phyloP scores from a whole-genome alignment of 1,139 yeast genomes.

The Yamadazyma trypodendri region DNA sequence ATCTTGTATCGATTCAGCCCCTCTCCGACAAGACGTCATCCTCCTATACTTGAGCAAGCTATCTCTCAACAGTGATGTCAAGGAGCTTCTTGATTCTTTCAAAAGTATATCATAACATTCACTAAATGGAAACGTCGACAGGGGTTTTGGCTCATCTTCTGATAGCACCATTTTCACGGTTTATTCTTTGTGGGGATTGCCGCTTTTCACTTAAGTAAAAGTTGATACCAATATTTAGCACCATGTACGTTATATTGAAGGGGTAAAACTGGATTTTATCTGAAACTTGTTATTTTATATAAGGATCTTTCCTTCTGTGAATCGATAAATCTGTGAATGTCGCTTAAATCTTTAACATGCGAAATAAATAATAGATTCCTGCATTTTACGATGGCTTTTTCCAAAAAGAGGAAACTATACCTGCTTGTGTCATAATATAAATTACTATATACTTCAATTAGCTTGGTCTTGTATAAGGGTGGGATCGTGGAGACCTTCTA shows the following conservation, averaged over 20 bases:
- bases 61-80: constrained; percentile 3
- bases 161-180: not conserved
- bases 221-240: not conserved
- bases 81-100: constrained; percentile 6
- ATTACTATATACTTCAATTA: too few relatives aligned
- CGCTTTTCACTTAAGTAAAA: not conserved
- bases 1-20: too few relatives aligned
- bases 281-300: not conserved
- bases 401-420: not conserved
- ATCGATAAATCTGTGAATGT: not conserved
- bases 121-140: constrained; percentile 10
- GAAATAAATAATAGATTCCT: not conserved
- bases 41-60: constrained; percentile 1
- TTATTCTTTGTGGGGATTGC: not conserved
- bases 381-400: not conserved
- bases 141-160: constrained; percentile 3
- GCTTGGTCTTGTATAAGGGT: constrained; percentile 26
- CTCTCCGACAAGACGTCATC: too few relatives aligned
- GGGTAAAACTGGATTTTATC: not conserved
- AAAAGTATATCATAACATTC: constrained; percentile 7
- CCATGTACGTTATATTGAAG: not conserved
- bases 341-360: not conserved
- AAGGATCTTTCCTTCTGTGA: not conserved
- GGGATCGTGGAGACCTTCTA: constrained; percentile 27
- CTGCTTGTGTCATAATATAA: not conserved